These are phyloP conservation scores for Tieghemiomyces parasiticus DNA, from an alignment of 192 early-diverging fungal species.

Conservation along the genomic window DNA sequence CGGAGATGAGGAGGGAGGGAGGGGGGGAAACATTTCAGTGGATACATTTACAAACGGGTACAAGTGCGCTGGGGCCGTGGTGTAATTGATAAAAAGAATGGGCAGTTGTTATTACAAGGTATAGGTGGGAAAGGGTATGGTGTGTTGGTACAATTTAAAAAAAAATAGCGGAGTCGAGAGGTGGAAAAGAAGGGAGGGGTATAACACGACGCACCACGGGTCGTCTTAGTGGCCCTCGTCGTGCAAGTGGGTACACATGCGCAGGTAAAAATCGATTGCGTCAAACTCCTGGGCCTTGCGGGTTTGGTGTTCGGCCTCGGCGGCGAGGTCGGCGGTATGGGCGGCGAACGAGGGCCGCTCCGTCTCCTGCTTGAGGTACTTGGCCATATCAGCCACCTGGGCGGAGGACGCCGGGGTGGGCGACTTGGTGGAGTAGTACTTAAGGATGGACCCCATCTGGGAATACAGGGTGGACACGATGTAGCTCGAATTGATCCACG, in stretches of 20 bases:
- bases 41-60: too few relatives aligned
- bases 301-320: neutral
- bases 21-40: too few relatives aligned
- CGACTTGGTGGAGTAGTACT: neutral
- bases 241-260: slow-evolving; percentile 45
- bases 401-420: neutral
- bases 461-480: slow-evolving; percentile 2
- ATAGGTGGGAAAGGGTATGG: too few relatives aligned
- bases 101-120: too few relatives aligned
- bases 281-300: slow-evolving; percentile 36
- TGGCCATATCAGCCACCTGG: neutral
- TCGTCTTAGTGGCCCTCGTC: slow-evolving; percentile 46
- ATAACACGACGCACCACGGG: too few relatives aligned
- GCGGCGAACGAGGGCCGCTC: neutral
- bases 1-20: too few relatives aligned
- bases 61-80: too few relatives aligned
- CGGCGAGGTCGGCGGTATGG: neutral
- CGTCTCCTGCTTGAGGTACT: slow-evolving; percentile 1
- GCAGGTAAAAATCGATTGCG: slow-evolving; percentile 53
- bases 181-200: too few relatives aligned
- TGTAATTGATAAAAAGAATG: too few relatives aligned
- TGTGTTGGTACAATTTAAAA: too few relatives aligned
- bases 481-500: neutral
- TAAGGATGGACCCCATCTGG: neutral
- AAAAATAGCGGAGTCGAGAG: too few relatives aligned